Conservation (phyloP, 2,329 filamentous ascomycete species). For the Xylariaceae sp. region DNA sequence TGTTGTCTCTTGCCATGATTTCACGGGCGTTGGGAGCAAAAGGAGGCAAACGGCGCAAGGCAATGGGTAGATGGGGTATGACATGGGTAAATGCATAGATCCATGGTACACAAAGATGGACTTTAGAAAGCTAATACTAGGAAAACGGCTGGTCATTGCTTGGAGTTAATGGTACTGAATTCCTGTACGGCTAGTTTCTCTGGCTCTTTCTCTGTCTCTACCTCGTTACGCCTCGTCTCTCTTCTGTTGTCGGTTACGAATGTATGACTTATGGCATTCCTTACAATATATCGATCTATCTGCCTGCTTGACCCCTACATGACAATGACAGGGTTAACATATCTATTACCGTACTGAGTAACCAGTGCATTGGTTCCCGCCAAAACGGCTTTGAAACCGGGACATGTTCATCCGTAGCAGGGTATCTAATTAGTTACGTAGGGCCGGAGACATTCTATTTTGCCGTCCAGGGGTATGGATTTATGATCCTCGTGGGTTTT, state of each 20-base stretch:
- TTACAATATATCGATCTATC: too few relatives aligned
- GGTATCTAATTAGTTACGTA: too few relatives aligned
- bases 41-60: conserved; percentile 10
- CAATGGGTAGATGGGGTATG: conserved; percentile 6
- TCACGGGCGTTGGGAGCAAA: background rate
- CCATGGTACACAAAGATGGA: conserved; percentile 3
- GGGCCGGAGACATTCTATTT: too few relatives aligned
- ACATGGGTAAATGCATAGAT: conserved; percentile 1
- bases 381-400: too few relatives aligned
- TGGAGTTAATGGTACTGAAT: background rate
- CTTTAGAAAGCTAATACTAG: background rate
- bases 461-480: too few relatives aligned
- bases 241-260: background rate
- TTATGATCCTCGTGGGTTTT: too few relatives aligned
- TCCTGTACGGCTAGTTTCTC: background rate
- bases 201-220: background rate
- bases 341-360: too few relatives aligned
- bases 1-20: background rate
- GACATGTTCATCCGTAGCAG: too few relatives aligned
- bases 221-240: background rate
- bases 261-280: too few relatives aligned
- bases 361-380: too few relatives aligned
- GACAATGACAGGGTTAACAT: too few relatives aligned
- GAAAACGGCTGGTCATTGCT: background rate
- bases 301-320: too few relatives aligned